Evolutionary conservation across 352 stramenopile genomes (phyloP).

Genomic region (Phytophthora cryptogea): DNA sequence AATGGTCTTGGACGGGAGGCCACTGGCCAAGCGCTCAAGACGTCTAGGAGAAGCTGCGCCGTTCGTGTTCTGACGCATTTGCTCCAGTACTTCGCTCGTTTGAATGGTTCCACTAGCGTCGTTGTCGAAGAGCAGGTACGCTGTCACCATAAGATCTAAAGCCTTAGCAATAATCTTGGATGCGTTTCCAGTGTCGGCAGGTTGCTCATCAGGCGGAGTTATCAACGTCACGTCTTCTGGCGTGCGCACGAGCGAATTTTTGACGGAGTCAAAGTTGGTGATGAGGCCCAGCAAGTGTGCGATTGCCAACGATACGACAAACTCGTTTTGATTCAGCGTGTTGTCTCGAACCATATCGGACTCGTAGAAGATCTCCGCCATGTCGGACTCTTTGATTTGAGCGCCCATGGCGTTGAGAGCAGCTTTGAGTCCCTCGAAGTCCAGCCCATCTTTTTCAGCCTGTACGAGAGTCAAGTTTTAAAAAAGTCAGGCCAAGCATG

Average conservation of each 20-base stretch:
- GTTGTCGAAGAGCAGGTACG: slow-evolving; percentile 87
- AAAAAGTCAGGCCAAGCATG: background rate
- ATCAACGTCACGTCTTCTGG: slow-evolving; percentile 45
- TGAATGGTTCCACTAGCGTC: slow-evolving; percentile 85
- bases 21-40: slow-evolving; percentile 59
- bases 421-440: slow-evolving; percentile 70
- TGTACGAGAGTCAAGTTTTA: slow-evolving; percentile 13
- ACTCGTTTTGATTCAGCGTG: slow-evolving; percentile 85
- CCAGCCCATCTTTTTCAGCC: slow-evolving; percentile 57
- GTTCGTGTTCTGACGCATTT: slow-evolving; percentile 66
- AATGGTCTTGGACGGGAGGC: slow-evolving; percentile 63
- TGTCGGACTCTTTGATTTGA: slow-evolving; percentile 68
- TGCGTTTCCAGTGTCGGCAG: slow-evolving; percentile 34
- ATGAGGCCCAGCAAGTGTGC: slow-evolving; percentile 84
- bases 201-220: slow-evolving; percentile 28
- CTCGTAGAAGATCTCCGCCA: slow-evolving; percentile 87
- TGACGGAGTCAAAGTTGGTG: slow-evolving; percentile 65
- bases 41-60: slow-evolving; percentile 27
- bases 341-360: slow-evolving; percentile 91
- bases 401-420: slow-evolving; percentile 60
- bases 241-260: slow-evolving; percentile 33
- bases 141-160: slow-evolving; percentile 83
- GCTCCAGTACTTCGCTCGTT: slow-evolving; percentile 64
- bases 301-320: slow-evolving; percentile 85
- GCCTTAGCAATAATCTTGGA: slow-evolving; percentile 67